Evolutionary conservation across 2,329 filamentous ascomycete species (phyloP).

Genomic region (Colletotrichum gigasporum): DNA sequence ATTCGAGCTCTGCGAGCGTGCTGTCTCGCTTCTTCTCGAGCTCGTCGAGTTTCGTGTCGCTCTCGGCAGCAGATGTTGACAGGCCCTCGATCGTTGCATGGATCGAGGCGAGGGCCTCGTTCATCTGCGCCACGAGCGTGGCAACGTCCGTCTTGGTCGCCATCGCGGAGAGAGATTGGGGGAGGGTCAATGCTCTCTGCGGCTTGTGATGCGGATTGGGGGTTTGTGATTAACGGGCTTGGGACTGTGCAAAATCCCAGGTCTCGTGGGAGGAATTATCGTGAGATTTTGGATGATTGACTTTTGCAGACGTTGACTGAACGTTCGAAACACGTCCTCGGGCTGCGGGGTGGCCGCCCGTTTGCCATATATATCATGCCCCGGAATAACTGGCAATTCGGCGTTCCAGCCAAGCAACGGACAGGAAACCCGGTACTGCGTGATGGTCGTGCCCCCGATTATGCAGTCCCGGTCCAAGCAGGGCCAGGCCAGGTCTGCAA

Average conservation of each 20-base stretch:
- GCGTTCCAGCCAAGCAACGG: conserved; percentile 12
- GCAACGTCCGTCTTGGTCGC: conserved; percentile 44
- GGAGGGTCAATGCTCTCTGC: conserved; percentile 3
- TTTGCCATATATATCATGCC: conserved; percentile 29
- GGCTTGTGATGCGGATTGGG: background rate
- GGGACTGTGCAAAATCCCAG: background rate
- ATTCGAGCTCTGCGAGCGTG: conserved; percentile 42
- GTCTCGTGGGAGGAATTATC: background rate
- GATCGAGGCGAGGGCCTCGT: conserved; percentile 51
- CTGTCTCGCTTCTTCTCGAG: conserved; percentile 49
- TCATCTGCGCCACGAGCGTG: conserved; percentile 52
- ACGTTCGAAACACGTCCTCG: conserved; percentile 1
- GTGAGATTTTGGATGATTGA: conserved; percentile 5
- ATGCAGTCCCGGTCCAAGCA: conserved; percentile 17
- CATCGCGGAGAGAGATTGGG: conserved; percentile 16
- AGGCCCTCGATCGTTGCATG: conserved; percentile 47
- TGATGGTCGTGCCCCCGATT: conserved; percentile 17
- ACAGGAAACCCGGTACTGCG: conserved; percentile 15
- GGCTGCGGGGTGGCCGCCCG: conserved; percentile 8
- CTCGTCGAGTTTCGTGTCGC: conserved; percentile 48
- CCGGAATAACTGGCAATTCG: background rate
- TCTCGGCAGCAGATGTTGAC: conserved; percentile 38
- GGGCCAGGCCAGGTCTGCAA: background rate
- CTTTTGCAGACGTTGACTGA: conserved; percentile 3
- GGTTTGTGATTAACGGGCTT: background rate